Percentiles rank a stretch among this genome's conserved stretches.
Evolutionary conservation across 805 yeast species (phyloP).

Genomic region (Limtongia smithiae): DNA sequence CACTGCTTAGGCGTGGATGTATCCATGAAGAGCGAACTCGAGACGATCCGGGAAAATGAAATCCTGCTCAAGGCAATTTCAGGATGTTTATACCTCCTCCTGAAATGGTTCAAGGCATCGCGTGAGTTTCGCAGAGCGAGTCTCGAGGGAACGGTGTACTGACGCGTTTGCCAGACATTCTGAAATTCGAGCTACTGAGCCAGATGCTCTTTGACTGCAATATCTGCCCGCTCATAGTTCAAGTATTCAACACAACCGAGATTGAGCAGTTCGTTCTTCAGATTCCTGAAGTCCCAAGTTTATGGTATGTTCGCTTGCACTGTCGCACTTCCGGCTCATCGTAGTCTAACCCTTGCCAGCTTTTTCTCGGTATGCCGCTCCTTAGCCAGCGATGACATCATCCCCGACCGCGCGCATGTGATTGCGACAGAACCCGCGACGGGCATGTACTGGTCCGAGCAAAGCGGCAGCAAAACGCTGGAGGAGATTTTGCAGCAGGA

Average conservation of each 20-base stretch:
- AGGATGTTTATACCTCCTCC: slow-evolving; percentile 49
- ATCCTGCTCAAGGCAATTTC: slow-evolving; percentile 57
- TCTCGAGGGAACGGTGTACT: too few relatives aligned
- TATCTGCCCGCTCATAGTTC: slow-evolving; percentile 20
- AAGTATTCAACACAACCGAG: slow-evolving; percentile 23
- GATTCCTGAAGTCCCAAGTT: slow-evolving; percentile 29
- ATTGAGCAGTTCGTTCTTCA: slow-evolving; percentile 21
- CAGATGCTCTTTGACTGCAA: slow-evolving; percentile 67
- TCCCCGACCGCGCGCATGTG: slow-evolving; percentile 14
- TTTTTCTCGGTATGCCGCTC: slow-evolving; percentile 31
- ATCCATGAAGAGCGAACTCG: slow-evolving; percentile 15
- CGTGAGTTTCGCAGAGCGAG: too few relatives aligned
- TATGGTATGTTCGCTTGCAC: too few relatives aligned
- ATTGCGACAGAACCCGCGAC: neutral
- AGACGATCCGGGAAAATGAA: slow-evolving; percentile 52
- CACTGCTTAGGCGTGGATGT: neutral
- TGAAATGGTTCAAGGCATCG: slow-evolving; percentile 74
- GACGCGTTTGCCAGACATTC: slow-evolving; percentile 45
- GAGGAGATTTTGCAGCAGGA: slow-evolving; percentile 12
- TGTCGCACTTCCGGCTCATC: too few relatives aligned
- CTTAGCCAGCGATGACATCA: slow-evolving; percentile 14
- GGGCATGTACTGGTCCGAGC: neutral
- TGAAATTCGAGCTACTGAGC: slow-evolving; percentile 73
- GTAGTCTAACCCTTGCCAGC: slow-evolving; percentile 11
- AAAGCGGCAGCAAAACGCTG: neutral